These are phyloP conservation scores for Breviolum minutum DNA, from an alignment of 73 alveolate genomes.

Conservation along the genomic window DNA sequence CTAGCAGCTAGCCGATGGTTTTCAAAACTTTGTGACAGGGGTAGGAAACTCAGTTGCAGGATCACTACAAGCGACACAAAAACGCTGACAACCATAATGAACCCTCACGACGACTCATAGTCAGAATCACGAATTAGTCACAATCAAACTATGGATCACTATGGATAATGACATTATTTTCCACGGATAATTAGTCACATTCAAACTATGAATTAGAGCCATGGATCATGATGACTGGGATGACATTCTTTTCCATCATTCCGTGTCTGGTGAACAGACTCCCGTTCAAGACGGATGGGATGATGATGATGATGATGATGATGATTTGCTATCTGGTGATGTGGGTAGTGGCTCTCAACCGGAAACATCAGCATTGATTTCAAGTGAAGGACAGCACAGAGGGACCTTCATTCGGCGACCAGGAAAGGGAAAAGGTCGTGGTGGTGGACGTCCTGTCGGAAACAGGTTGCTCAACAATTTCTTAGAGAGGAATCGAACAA, in stretches of 20 bases:
- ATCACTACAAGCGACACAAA: too few relatives aligned
- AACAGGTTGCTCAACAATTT: background rate
- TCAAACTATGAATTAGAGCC: too few relatives aligned
- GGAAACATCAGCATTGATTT: background rate
- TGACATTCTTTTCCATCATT: background rate
- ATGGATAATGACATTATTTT: too few relatives aligned
- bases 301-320: background rate
- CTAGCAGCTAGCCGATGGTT: too few relatives aligned
- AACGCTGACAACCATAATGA: too few relatives aligned
- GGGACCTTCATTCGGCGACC: background rate
- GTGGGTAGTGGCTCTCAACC: background rate
- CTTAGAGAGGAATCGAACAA: background rate
- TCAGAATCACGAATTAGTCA: too few relatives aligned
- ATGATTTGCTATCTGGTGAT: background rate
- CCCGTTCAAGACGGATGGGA: background rate
- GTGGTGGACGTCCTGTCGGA: background rate
- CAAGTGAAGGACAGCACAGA: background rate
- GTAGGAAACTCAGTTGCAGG: too few relatives aligned
- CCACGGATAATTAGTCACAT: too few relatives aligned
- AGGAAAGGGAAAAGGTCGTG: slow-evolving; percentile 42
- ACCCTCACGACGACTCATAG: too few relatives aligned
- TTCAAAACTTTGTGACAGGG: too few relatives aligned
- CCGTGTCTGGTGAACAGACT: background rate
- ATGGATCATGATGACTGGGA: background rate
- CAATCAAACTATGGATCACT: too few relatives aligned